Base-by-base conservation (phyloP, 306 rosid species). In the Psophocarpus tetragonolobus region DNA sequence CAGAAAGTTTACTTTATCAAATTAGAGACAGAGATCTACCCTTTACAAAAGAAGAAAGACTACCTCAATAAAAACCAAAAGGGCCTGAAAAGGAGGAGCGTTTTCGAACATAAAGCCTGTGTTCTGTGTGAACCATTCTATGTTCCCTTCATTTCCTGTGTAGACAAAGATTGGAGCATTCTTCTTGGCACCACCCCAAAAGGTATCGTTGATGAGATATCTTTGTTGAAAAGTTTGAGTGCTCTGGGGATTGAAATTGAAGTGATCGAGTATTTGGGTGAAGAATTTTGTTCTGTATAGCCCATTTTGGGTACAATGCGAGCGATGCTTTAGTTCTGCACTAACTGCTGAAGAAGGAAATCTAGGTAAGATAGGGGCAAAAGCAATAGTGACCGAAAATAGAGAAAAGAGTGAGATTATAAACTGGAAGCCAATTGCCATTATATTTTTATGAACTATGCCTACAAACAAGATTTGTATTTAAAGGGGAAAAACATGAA, bases 231-330 rank as follows among this genome's bases (percentile, higher is more conserved):
- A 94, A 0, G 78, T 80, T 5, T 84, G 81, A 77, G 89, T 83
- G 86, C 97, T 90, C 18, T 84, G 67, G 36, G 97, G 97, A 45
- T 86, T 81, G 51, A 36, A 95, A 75, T 95, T 80, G 86, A 94
- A 95, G 82, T 95, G 98, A 53, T 95, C 98, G 6, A 95, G 93
- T 54, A 51, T 88, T 82, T 95, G 97, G n/a, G 97, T 87, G 89
- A 78, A 95, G 85, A 84, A 90, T 8, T 86, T 83, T 78, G 86
- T 78, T 82, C 5, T 76, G 83, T 92, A 92, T 2, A 54, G 83
- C 32, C 24, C 77, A 69, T 71, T 85, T 66, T 44, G 48, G 50
- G 21, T 27, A 39, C 87, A 79, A 75, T 24, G 54, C 0, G 84
- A 65, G 38, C 58, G 36, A 33, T 71, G 85, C 38, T 87, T 63